Base-by-base conservation (phyloP, 2,329 filamentous ascomycete genomes). In the Ophiosphaerella narmari region DNA sequence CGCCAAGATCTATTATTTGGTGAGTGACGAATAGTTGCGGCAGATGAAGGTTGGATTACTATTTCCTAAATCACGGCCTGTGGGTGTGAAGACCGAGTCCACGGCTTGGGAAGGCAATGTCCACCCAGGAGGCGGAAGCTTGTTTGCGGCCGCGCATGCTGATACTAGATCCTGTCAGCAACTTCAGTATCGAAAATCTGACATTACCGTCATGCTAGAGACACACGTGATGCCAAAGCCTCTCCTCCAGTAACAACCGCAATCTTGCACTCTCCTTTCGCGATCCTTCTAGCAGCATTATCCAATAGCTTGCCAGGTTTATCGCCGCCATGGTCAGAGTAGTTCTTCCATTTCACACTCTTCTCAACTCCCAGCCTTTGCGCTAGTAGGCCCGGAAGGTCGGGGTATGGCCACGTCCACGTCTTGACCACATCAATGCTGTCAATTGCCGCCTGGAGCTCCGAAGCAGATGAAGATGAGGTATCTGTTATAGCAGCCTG, bases 401-500 rank as follows among this genome's bases (percentile, higher is more conserved):
- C 80, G 1, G 76, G 69, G 62, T 88, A 88, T 0, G 81, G 79
- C 85, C 85, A 87, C 0, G 85, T 86, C 85, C 85, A 88, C 0
- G 82, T 83, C 35, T 76, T 78, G 8, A 87, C 84, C 4, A 86
- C 78, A 37, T 80, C 75, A 39, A 88, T 75, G 56, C 80, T 83
- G 62, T 87, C 84, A 44, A 86, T 80, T 1, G 70, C 68, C 0
- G 72, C 60, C 51, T 75, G 75, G 0, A 86, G 63, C 0, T 71
- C 60, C 2, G 64, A 48, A 1, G 62, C 34, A 1, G 65, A 59
- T 11, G 65, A 59, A 7, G 76, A 57, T 1, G 65, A 68, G 0
- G 79, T 78, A 57, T 88, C 84, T 34, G 73, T 46, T 3, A 86
- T 62, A 2, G 85, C 82, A 13, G 65, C 65, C 3, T 70, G 60